phyloP scores from a whole-genome alignment of 768 basidiomycete species.

The Lentinula raphanica region DNA sequence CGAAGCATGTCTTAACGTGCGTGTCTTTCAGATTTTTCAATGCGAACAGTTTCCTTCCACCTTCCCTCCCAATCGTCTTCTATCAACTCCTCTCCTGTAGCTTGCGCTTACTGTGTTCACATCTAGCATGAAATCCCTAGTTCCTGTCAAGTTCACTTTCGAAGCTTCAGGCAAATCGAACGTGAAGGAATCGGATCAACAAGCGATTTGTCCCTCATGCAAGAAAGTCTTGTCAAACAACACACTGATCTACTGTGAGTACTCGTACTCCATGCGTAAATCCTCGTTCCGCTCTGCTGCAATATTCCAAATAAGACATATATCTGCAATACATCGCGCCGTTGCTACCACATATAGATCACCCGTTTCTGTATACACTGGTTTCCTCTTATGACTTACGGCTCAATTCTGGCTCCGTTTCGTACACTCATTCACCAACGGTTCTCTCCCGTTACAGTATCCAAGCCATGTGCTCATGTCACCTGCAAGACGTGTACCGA shows the following conservation, averaged over 20 bases:
- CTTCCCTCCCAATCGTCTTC: too few relatives aligned
- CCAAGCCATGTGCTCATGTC: conserved; percentile 88
- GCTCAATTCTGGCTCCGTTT: too few relatives aligned
- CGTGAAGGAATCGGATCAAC: conserved; percentile 41
- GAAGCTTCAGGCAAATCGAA: conserved; percentile 31
- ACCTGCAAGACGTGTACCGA: conserved; percentile 90
- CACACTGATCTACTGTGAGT: conserved; percentile 61
- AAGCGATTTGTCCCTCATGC: conserved; percentile 83
- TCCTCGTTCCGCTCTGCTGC: too few relatives aligned
- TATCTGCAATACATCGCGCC: too few relatives aligned
- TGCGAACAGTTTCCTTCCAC: too few relatives aligned
- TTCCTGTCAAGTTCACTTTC: conserved; percentile 75
- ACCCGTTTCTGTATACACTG: too few relatives aligned
- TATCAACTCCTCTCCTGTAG: conserved; percentile 6
- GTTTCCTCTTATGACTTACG: too few relatives aligned
- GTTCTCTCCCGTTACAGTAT: conserved; percentile 38
- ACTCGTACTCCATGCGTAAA: neutral
- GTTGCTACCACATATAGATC: too few relatives aligned
- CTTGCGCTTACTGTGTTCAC: neutral
- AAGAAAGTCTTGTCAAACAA: conserved; percentile 82
- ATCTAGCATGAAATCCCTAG: conserved; percentile 72
- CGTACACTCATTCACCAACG: neutral
- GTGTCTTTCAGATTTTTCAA: conserved; percentile 21
- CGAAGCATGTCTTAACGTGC: conserved; percentile 73
- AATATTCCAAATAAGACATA: too few relatives aligned